Conservation (phyloP, 345 rosid genomes). For the Fremontodendron californicum region DNA sequence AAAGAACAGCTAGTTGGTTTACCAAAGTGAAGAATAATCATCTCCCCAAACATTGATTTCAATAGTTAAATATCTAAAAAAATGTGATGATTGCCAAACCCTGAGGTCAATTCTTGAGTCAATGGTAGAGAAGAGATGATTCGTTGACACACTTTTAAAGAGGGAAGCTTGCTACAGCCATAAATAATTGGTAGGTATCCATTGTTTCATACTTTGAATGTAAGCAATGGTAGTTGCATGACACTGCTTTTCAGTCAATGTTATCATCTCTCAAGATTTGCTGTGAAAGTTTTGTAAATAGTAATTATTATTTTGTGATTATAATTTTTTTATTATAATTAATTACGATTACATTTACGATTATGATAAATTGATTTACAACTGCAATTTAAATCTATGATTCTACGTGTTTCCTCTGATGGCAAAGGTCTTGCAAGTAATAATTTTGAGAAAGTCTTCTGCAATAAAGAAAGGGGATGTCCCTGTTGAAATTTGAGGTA, state of each 20-base stretch:
- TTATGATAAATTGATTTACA: too few relatives aligned
- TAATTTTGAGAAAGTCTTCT: not conserved
- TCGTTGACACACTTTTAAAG: slow-evolving; percentile 2
- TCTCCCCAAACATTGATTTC: too few relatives aligned
- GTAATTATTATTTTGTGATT: too few relatives aligned
- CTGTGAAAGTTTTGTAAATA: not conserved
- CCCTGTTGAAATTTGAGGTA: slow-evolving; percentile 21
- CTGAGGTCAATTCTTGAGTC: not conserved
- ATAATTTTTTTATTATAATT: too few relatives aligned
- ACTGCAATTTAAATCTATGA: too few relatives aligned
- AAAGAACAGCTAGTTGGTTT: not conserved
- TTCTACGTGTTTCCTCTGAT: not conserved
- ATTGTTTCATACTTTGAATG: slow-evolving; percentile 21
- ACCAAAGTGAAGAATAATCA: not conserved
- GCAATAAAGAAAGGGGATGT: not conserved
- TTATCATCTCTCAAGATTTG: slow-evolving; percentile 10
- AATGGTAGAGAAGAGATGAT: not conserved
- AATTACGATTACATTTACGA: too few relatives aligned
- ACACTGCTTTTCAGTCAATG: slow-evolving; percentile 18
- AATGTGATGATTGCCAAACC: slow-evolving; percentile 8
- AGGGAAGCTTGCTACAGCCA: slow-evolving; percentile 1
- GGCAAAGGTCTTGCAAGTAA: too few relatives aligned
- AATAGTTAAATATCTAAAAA: not conserved
- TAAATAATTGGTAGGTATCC: slow-evolving; percentile 16
- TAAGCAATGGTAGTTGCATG: slow-evolving; percentile 29